These are phyloP conservation scores for Dothidotthia symphoricarpi DNA, from an alignment of 2,329 filamentous ascomycete species.

Conservation along the genomic window DNA sequence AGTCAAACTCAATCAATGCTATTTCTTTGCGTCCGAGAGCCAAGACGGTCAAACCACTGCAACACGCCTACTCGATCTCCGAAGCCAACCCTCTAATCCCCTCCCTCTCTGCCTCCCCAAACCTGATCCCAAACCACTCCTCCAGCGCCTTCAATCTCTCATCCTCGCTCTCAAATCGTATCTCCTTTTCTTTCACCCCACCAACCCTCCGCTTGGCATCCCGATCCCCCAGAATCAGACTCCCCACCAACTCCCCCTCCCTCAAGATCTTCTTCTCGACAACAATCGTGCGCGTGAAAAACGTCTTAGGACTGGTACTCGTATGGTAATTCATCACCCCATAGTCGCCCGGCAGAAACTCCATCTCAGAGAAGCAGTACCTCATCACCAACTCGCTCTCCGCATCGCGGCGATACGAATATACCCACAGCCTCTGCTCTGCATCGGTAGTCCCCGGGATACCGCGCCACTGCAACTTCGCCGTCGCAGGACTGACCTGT, in stretches of 20 bases:
- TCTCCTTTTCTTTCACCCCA: conserved; percentile 43
- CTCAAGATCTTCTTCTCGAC: conserved; percentile 54
- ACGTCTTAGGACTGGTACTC: conserved; percentile 32
- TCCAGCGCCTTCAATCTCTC: conserved; percentile 47
- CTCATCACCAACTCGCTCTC: conserved; percentile 57
- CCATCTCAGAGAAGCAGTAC: conserved; percentile 60
- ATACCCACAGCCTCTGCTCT: conserved; percentile 47
- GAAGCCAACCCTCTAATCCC: conserved; percentile 40
- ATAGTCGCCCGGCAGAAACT: conserved; percentile 37
- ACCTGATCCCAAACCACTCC: conserved; percentile 46
- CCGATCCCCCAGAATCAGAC: conserved; percentile 44
- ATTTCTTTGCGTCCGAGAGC: conserved; percentile 5
- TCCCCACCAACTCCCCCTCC: conserved; percentile 39
- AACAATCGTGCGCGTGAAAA: conserved; percentile 35
- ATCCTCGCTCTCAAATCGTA: conserved; percentile 44
- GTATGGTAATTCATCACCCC: conserved; percentile 36
- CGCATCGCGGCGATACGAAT: conserved; percentile 37
- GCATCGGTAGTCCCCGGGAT: conserved; percentile 34
- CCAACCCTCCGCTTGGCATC: conserved; percentile 49
- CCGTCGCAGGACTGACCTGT: conserved; percentile 34
- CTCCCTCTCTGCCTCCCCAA: conserved; percentile 40
- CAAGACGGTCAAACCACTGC: too few species aligned
- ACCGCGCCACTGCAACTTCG: conserved; percentile 36
- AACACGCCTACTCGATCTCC: too few species aligned
- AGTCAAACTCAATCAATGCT: conserved; percentile 17